phyloP scores from a whole-genome alignment of 805 yeast genomes.

The Wickerhamiella cacticola region DNA sequence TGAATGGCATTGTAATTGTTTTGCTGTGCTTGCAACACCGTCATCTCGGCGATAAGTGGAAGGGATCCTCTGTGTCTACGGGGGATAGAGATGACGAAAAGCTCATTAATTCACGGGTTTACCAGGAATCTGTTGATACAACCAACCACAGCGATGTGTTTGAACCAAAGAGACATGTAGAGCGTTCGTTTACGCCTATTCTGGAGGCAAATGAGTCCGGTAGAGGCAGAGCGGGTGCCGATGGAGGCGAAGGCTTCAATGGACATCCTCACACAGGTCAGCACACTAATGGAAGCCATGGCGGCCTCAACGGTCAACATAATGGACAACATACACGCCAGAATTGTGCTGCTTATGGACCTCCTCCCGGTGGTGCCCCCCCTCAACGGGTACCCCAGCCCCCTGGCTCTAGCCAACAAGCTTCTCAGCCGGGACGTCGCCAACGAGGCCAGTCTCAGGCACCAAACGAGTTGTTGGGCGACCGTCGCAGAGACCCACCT shows the following conservation, averaged over 20 bases:
- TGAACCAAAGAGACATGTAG: neutral
- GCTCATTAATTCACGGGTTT: constrained; percentile 11
- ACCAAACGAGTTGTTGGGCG: neutral
- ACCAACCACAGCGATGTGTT: neutral
- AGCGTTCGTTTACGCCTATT: neutral
- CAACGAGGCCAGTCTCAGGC: constrained; percentile 5
- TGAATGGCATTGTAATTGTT: constrained; percentile 52
- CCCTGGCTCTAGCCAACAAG: neutral
- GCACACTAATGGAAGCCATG: too few relatives aligned
- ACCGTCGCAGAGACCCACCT: too few relatives aligned
- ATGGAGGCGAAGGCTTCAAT: neutral
- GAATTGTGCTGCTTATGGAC: neutral
- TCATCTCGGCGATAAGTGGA: constrained; percentile 35
- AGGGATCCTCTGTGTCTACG: constrained; percentile 16
- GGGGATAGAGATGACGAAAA: constrained; percentile 20
- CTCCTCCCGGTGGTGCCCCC: neutral
- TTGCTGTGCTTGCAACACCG: constrained; percentile 63
- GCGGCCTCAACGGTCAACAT: neutral
- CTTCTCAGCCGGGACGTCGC: neutral
- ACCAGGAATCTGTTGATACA: constrained; percentile 4
- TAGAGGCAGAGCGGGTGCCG: neutral
- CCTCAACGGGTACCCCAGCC: neutral
- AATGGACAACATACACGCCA: too few relatives aligned
- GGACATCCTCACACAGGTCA: too few relatives aligned
- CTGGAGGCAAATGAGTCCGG: neutral